Evolutionary conservation across 192 early-diverging fungal genomes (phyloP).

Genomic region (Backusella westeae): DNA sequence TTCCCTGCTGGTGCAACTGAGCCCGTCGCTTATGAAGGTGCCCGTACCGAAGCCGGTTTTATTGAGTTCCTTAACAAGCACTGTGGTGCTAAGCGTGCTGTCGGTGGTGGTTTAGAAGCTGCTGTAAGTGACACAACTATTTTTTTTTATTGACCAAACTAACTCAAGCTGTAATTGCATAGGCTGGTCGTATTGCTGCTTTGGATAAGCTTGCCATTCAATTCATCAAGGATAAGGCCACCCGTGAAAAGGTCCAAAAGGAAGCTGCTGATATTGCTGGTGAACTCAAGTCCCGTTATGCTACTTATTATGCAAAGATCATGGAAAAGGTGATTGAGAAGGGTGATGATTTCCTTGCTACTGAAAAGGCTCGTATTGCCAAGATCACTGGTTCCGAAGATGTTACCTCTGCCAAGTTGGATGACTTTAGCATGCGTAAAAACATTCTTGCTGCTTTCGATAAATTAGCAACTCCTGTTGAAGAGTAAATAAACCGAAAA

Average conservation of each 20-base stretch:
- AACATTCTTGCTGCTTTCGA: conserved; percentile 74
- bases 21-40: conserved; percentile 71
- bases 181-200: conserved; percentile 60
- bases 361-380: conserved; percentile 78
- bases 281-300: conserved; percentile 50
- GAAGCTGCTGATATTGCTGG: conserved; percentile 43
- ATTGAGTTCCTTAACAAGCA: conserved; percentile 84
- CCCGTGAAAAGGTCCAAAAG: conserved; percentile 7
- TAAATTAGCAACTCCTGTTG: conserved; percentile 15
- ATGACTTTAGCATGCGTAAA: conserved; percentile 82
- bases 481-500: not conserved
- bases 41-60: conserved; percentile 69
- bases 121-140: conserved; percentile 33
- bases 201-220: conserved; percentile 59
- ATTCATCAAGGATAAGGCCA: conserved; percentile 54
- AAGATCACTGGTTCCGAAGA: conserved; percentile 73
- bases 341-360: conserved; percentile 62
- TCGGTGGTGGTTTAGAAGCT: conserved; percentile 70
- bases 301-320: conserved; percentile 88
- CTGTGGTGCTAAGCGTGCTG: conserved; percentile 69
- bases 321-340: conserved; percentile 82
- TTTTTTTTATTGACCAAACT: not conserved
- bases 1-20: conserved; percentile 69
- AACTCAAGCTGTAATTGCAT: conserved; percentile 16
- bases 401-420: conserved; percentile 67